A percentile compares a stretch with the other conserved stretches of the same genome.
These are phyloP conservation scores for Mortierella sp. DNA, from an alignment of 371 early-diverging fungal genomes.

Conservation along the genomic window DNA sequence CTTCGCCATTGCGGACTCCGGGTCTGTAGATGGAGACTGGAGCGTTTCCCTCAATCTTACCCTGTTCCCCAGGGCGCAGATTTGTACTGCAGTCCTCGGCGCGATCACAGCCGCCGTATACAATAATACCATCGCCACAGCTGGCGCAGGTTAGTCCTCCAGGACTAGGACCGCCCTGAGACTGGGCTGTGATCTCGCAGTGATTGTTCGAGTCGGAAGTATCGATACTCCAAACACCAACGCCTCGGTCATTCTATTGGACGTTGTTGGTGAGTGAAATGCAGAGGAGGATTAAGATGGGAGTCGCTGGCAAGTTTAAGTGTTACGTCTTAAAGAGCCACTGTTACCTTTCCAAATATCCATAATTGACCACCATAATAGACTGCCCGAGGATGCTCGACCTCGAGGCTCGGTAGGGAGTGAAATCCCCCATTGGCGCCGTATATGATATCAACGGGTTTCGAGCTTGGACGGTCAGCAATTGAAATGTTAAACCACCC, in stretches of 20 bases:
- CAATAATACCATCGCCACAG: conserved; percentile 40
- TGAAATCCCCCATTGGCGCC: conserved; percentile 34
- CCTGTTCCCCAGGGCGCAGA: conserved; percentile 26
- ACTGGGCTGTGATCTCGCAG: conserved; percentile 23
- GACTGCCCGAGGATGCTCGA: conserved; percentile 26
- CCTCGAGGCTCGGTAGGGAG: conserved; percentile 9
- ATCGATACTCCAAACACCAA: conserved; percentile 47
- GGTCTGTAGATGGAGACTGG: conserved; percentile 41
- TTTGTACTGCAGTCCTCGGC: conserved; percentile 41
- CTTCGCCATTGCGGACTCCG: conserved; percentile 14
- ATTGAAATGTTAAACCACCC: conserved; percentile 46
- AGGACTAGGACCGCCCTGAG: conserved; percentile 31
- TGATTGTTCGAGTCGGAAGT: conserved; percentile 8
- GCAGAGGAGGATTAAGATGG: neutral
- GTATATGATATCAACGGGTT: conserved; percentile 35
- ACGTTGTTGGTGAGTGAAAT: neutral
- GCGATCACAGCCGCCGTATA: conserved; percentile 48
- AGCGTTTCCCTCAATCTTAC: conserved; percentile 14
- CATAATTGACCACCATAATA: conserved; percentile 34
- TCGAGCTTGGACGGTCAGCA: conserved; percentile 32
- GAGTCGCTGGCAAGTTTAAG: neutral
- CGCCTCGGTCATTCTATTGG: conserved; percentile 30
- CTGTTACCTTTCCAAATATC: conserved; percentile 54
- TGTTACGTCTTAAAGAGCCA: neutral
- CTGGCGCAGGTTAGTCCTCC: conserved; percentile 44